Base-by-base conservation (phyloP, 2,329 filamentous ascomycete species). In the Fusarium phyllophilum region DNA sequence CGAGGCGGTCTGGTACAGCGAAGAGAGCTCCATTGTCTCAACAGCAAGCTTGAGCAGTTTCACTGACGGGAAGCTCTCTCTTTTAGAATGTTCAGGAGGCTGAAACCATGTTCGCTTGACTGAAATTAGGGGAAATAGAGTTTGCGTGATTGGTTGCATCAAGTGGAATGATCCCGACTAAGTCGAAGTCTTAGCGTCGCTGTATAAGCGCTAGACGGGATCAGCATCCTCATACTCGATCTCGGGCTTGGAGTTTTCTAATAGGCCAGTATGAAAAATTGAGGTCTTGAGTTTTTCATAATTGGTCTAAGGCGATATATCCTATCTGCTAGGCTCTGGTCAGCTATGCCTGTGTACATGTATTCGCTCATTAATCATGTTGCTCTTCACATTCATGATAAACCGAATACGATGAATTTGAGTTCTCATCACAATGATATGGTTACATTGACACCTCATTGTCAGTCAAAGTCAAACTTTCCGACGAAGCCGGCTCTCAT, bases 111-210 rank as follows among this genome's bases (percentile, higher is more conserved):
- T 31, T 39, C 39, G 17, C 39, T 41, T 24, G n/a, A 41, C 12
- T 29, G 33, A 55, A n/a, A 68, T 68, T 63, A 51, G 31, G 20
- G 29, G 14, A 26, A 45, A 22, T 39, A 26, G 22, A 33, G 24
- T 69, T 44, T 49, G 39, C 31, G 6, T 46, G 56, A 69, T 68
- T 68, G 56, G 66, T 34, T 42, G 15, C 22, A 26, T n/a, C 29
- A 17, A 31, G 17, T 38, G 17, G 29, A 36, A 55, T 14, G 7
- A 63, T 49, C 66, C 56, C 55, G 46, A 62, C 48, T 24, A 34
- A 39, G 20, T 49, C 18, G 13, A 15, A 36, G 39, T 44, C 20
- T 68, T 68, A 68, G 66, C 36, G 63, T 55, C 33, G 8, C 8
- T 8, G n/a, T n/a, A 51, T 58, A 38, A 51, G 56, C 56, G 22